Conservation (phyloP, 768 basidiomycete species). For the Trametopsis cervina region DNA sequence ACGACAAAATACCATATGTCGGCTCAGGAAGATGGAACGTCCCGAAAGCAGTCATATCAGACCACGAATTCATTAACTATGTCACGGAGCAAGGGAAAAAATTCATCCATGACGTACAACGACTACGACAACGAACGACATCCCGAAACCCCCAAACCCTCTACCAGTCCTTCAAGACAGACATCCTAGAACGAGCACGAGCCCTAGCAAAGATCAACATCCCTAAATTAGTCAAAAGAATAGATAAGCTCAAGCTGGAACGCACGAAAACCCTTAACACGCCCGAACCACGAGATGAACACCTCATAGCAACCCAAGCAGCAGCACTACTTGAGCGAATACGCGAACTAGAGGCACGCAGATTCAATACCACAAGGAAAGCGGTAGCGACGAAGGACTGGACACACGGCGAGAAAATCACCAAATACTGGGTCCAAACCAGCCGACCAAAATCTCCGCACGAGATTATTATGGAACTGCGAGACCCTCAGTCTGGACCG, state of each 20-base stretch:
- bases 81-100: not conserved
- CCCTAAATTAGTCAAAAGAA: not conserved
- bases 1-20: not conserved
- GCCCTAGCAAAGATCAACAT: not conserved
- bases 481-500: not conserved
- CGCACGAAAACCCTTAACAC: not conserved
- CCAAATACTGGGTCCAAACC: not conserved
- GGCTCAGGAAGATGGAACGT: not conserved
- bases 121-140: not conserved
- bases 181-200: not conserved
- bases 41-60: not conserved
- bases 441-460: not conserved
- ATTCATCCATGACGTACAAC: not conserved
- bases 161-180: not conserved
- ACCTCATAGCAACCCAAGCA: not conserved
- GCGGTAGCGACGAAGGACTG: not conserved
- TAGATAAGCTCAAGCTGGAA: not conserved
- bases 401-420: not conserved
- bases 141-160: not conserved
- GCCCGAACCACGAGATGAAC: not conserved
- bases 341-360: not conserved
- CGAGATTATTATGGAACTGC: not conserved
- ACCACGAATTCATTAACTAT: not conserved
- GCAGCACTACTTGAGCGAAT: not conserved
- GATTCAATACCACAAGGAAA: not conserved